Evolutionary conservation across 169 alveolate species (phyloP).

Genomic region (Eimeria mitis): DNA sequence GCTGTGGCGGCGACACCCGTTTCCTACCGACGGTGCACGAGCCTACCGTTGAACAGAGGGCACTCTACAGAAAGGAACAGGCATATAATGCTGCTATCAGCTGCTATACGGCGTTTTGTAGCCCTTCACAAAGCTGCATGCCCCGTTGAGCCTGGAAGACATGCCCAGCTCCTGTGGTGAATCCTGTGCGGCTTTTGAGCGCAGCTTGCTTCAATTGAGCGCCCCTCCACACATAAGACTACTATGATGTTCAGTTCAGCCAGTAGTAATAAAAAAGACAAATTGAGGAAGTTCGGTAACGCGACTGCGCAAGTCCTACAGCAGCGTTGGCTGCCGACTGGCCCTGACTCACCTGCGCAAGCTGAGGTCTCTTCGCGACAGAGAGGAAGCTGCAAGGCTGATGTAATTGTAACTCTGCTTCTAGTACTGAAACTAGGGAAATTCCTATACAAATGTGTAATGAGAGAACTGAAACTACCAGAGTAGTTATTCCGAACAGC

Average conservation of each 20-base stretch:
- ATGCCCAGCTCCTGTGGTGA: not conserved
- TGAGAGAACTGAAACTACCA: not conserved
- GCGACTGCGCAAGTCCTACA: not conserved
- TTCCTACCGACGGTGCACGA: not conserved
- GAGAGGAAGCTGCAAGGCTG: not conserved
- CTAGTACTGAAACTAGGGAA: not conserved
- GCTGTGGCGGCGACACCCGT: not conserved
- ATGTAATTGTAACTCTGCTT: not conserved
- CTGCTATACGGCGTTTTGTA: not conserved
- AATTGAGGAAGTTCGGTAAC: not conserved
- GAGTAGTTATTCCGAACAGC: not conserved
- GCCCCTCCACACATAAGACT: not conserved
- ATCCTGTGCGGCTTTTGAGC: not conserved
- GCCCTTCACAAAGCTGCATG: not conserved
- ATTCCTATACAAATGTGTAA: not conserved
- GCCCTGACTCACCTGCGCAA: not conserved
- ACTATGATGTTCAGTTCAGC: not conserved
- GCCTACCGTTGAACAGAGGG: not conserved
- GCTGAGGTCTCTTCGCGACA: not conserved
- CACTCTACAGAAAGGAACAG: not conserved
- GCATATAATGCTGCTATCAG: not conserved
- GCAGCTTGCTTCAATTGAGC: not conserved
- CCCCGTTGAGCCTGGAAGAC: slow-evolving; percentile 10
- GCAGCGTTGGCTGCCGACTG: slow-evolving; percentile 24
- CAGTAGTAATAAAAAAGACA: slow-evolving; percentile 20